Evolutionary conservation across 768 basidiomycete species (phyloP).

Genomic region (Podaxis sp.): DNA sequence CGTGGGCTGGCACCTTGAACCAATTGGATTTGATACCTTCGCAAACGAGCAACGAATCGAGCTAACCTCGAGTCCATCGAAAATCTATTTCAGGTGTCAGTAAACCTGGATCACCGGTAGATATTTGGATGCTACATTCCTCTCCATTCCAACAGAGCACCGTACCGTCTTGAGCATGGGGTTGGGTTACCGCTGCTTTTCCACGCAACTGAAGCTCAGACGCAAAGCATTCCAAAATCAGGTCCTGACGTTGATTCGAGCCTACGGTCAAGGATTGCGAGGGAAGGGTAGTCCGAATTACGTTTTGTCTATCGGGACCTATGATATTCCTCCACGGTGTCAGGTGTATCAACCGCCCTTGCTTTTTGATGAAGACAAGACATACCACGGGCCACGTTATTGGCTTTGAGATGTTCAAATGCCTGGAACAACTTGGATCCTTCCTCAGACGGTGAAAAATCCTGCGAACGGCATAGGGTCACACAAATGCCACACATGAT

Average conservation of each 20-base stretch:
- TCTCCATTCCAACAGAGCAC: slow-evolving; percentile 88
- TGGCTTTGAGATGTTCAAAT: slow-evolving; percentile 18
- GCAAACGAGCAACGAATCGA: background rate
- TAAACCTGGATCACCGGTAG: background rate
- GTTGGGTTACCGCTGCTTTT: slow-evolving; percentile 54
- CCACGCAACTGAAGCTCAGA: slow-evolving; percentile 80
- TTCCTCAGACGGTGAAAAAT: background rate
- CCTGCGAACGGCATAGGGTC: background rate
- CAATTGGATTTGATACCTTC: background rate
- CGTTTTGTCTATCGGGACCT: slow-evolving; percentile 68
- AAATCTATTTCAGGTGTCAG: slow-evolving; percentile 40
- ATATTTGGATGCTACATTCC: slow-evolving; percentile 32
- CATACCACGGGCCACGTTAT: slow-evolving; percentile 62
- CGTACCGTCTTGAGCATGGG: slow-evolving; percentile 56
- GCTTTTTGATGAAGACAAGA: slow-evolving; percentile 1
- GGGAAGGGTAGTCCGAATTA: background rate
- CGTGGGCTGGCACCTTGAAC: slow-evolving; percentile 48
- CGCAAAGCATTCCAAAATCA: slow-evolving; percentile 57
- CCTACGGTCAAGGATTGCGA: background rate
- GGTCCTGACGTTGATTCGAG: background rate
- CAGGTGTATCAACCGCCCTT: slow-evolving; percentile 1
- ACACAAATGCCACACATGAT: slow-evolving; percentile 13
- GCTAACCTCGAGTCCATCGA: slow-evolving; percentile 75
- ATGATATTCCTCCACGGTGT: slow-evolving; percentile 3
- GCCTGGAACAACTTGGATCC: too few relatives aligned